Conservation (phyloP, 371 early-diverging fungal species). For the Coemansia sp. region DNA sequence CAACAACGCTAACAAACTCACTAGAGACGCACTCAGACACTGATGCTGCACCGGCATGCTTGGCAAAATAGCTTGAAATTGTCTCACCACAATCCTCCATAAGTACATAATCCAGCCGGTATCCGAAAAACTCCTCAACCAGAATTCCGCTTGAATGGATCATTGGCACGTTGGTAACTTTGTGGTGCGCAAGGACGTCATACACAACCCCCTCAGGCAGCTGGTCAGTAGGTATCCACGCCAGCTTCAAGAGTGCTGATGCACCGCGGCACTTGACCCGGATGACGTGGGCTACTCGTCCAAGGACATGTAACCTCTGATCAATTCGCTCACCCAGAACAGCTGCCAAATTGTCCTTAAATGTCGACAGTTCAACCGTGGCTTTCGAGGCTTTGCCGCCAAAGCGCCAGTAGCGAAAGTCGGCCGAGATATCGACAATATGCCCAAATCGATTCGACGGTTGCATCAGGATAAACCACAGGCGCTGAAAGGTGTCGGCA, state of each 20-base stretch:
- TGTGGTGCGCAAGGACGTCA: background rate
- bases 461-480: too few relatives aligned
- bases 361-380: too few relatives aligned
- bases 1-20: too few relatives aligned
- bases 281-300: background rate
- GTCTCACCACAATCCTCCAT: conserved; percentile 1
- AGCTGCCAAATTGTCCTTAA: background rate
- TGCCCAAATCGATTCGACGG: too few relatives aligned
- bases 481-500: too few relatives aligned
- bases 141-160: background rate
- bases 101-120: background rate
- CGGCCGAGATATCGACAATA: too few relatives aligned
- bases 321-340: background rate
- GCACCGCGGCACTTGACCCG: background rate
- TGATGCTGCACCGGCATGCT: too few relatives aligned
- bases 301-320: background rate
- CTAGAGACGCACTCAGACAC: too few relatives aligned
- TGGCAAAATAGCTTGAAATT: too few relatives aligned
- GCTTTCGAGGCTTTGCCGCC: too few relatives aligned
- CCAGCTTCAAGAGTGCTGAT: background rate
- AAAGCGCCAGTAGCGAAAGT: too few relatives aligned
- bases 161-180: background rate
- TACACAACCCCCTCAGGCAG: background rate
- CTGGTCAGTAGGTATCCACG: background rate
- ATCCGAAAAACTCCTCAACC: background rate